Evolutionary conservation across 306 rosid species (phyloP).

Genomic region (Trifolium dubium): DNA sequence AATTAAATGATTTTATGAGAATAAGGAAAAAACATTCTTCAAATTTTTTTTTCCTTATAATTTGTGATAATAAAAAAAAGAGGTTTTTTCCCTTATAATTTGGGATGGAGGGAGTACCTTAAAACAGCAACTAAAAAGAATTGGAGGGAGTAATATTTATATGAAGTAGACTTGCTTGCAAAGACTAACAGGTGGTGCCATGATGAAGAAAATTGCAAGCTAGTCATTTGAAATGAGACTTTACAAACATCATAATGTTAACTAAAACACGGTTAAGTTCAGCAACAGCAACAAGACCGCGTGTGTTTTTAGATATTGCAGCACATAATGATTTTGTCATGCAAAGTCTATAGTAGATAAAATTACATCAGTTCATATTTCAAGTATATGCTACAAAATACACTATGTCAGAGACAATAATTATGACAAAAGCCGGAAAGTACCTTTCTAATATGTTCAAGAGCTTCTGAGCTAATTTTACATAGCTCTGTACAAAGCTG

Average conservation of each 20-base stretch:
- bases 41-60: too few species aligned
- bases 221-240: conserved; percentile 4
- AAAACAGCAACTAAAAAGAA: not conserved
- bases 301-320: not conserved
- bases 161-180: conserved; percentile 35
- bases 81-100: too few species aligned
- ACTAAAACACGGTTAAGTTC: not conserved
- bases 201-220: conserved; percentile 22
- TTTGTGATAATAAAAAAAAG: too few species aligned
- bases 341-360: conserved; percentile 34
- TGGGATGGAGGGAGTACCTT: not conserved
- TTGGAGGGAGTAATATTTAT: not conserved
- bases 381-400: conserved; percentile 21
- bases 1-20: too few species aligned
- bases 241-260: conserved; percentile 27
- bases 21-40: too few species aligned
- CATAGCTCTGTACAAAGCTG: conserved; percentile 98
- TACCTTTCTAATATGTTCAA: conserved; percentile 84
- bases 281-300: conserved; percentile 17
- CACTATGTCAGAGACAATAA: conserved; percentile 20
- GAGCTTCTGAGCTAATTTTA: conserved; percentile 83
- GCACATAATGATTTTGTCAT: conserved; percentile 15
- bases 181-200: conserved; percentile 7
- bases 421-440: conserved; percentile 35
- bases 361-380: conserved; percentile 32